A percentile compares a stretch with the other conserved stretches of the same genome.
These are phyloP conservation scores for Pseudozyma hubeiensis DNA, from an alignment of 1,284 basidiomycete species.

Conservation along the genomic window DNA sequence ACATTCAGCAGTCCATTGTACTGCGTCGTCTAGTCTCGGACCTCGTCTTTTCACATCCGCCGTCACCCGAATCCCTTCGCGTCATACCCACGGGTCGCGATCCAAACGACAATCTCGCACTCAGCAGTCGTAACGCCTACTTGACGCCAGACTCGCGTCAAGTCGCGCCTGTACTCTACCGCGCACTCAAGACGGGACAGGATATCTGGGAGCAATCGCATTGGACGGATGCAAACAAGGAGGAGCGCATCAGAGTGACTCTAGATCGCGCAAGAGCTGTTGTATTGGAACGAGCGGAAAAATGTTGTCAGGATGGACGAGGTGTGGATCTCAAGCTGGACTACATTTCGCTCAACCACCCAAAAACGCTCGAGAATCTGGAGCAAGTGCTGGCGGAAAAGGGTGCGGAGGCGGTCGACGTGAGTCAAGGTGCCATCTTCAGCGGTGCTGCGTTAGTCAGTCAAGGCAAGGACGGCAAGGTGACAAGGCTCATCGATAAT, in stretches of 20 bases:
- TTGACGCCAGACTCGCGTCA: constrained; percentile 76
- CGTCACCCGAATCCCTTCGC: constrained; percentile 76
- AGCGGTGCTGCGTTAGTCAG: constrained; percentile 87
- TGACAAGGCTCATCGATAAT: constrained; percentile 93
- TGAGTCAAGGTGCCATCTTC: constrained; percentile 75
- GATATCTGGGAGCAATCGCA: constrained; percentile 57
- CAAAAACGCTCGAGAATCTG: constrained; percentile 74
- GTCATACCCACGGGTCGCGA: constrained; percentile 83
- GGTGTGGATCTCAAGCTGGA: constrained; percentile 75
- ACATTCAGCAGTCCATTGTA: constrained; percentile 93
- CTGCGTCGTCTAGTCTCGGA: constrained; percentile 86
- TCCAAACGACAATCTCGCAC: constrained; percentile 77
- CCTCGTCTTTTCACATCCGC: constrained; percentile 80
- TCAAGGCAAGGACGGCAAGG: constrained; percentile 71
- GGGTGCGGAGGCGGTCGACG: constrained; percentile 58
- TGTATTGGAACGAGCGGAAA: constrained; percentile 27
- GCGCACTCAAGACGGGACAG: constrained; percentile 75
- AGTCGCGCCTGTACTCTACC: constrained; percentile 79
- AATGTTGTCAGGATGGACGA: constrained; percentile 13
- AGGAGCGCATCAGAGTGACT: constrained; percentile 43
- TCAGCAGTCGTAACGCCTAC: constrained; percentile 92
- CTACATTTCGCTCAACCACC: constrained; percentile 90
- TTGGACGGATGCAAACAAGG: constrained; percentile 13
- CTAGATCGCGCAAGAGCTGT: constrained; percentile 45
- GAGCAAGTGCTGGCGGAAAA: constrained; percentile 70